Conservation (phyloP, 106 monocot genomes). For the Allium sativum region DNA sequence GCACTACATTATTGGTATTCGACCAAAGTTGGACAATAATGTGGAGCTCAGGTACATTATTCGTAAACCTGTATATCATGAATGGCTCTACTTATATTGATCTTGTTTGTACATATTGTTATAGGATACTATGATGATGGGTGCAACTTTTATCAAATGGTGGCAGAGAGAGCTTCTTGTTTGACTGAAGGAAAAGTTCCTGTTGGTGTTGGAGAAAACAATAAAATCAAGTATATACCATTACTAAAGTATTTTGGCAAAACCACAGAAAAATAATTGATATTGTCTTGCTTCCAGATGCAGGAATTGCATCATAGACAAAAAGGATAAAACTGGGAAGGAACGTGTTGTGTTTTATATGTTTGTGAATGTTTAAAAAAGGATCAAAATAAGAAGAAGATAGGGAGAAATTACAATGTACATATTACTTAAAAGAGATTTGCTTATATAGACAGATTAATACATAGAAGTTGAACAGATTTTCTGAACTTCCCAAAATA, state of each 20-base stretch:
- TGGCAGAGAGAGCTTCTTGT: conserved; percentile 40
- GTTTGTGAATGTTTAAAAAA: no score
- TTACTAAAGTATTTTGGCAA: background rate
- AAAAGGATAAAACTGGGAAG: conserved; percentile 69
- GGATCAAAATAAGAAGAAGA: no score
- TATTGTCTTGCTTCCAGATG: background rate
- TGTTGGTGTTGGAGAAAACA: conserved; percentile 61
- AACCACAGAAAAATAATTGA: no score
- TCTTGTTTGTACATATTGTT: no score
- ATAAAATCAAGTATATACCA: conserved; percentile 44
- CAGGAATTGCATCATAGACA: conserved; percentile 82
- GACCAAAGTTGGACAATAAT: conserved; percentile 47
- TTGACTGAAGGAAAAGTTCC: conserved; percentile 52
- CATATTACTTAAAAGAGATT: no score
- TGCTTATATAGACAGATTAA: no score
- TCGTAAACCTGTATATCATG: background rate
- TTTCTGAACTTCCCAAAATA: no score
- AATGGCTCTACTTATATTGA: no score
- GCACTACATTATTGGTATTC: conserved; percentile 61
- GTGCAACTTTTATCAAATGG: conserved; percentile 77
- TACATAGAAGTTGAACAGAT: no score
- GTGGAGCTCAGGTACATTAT: conserved; percentile 48
- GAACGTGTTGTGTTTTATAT: no score
- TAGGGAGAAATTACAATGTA: no score
- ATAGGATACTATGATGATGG: conserved; percentile 85